phyloP scores from a whole-genome alignment of 2,329 filamentous ascomycete genomes.

The Neonectria neomacrospora region DNA sequence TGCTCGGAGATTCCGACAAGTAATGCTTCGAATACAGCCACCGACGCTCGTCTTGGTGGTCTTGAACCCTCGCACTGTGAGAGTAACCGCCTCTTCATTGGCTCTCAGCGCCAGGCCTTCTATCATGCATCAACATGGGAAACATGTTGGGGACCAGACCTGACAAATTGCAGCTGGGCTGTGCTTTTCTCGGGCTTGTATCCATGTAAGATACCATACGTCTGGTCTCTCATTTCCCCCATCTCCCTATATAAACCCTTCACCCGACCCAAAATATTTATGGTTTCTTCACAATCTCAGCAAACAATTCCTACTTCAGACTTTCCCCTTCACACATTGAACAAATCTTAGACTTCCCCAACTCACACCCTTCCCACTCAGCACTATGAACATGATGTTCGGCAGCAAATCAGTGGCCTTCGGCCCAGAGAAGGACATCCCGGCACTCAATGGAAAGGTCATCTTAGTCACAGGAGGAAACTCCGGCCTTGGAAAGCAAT shows the following conservation, averaged over 20 bases:
- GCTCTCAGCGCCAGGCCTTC: background rate
- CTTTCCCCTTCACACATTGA: background rate
- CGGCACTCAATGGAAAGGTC: constrained; percentile 79
- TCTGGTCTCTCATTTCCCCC: background rate
- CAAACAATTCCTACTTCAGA: background rate
- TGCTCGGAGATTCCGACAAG: background rate
- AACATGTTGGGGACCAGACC: background rate
- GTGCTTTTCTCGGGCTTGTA: background rate
- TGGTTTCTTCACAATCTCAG: background rate
- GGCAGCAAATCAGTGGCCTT: constrained; percentile 22
- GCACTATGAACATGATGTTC: constrained; percentile 5
- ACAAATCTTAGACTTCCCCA: background rate
- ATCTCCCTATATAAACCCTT: constrained; percentile 6
- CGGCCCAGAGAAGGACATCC: constrained; percentile 50
- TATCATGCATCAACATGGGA: background rate
- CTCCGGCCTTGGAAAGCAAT: constrained; percentile 61
- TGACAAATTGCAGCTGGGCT: background rate
- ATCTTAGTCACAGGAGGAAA: constrained; percentile 87
- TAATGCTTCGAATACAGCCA: background rate
- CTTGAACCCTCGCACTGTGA: background rate
- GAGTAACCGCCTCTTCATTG: background rate
- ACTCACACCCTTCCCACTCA: background rate
- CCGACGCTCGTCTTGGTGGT: background rate
- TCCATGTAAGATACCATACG: background rate
- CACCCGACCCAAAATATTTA: background rate